phyloP scores from a whole-genome alignment of 2,329 filamentous ascomycete genomes.

The Hypoxylon sp. region DNA sequence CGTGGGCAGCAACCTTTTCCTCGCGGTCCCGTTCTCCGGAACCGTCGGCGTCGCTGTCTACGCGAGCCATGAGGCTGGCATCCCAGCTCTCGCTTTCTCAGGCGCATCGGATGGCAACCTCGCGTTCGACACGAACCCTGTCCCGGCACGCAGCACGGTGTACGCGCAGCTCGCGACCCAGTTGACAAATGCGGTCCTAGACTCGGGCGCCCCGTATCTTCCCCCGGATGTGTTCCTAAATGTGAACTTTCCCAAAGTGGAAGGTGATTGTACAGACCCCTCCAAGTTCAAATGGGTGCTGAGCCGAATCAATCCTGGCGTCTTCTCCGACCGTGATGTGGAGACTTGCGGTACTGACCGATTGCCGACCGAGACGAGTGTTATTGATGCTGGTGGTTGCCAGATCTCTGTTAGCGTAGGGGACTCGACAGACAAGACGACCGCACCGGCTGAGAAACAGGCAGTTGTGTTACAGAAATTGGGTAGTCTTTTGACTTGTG shows the following conservation, averaged over 20 bases:
- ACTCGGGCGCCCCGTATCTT: constrained; percentile 73
- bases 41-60: constrained; percentile 76
- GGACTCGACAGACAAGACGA: constrained; percentile 71
- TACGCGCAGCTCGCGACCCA: constrained; percentile 75
- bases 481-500: constrained; percentile 62
- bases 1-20: constrained; percentile 69
- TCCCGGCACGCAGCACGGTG: constrained; percentile 68
- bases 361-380: constrained; percentile 71
- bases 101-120: constrained; percentile 66
- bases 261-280: constrained; percentile 64
- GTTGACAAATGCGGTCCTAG: constrained; percentile 69
- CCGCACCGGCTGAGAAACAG: constrained; percentile 67
- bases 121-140: constrained; percentile 68
- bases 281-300: constrained; percentile 75
- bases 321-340: constrained; percentile 69
- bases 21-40: constrained; percentile 72
- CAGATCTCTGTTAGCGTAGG: constrained; percentile 75
- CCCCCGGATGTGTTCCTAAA: constrained; percentile 74
- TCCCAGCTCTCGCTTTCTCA: constrained; percentile 79
- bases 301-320: constrained; percentile 70
- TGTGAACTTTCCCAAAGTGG: constrained; percentile 75
- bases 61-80: constrained; percentile 66
- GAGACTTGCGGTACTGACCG: constrained; percentile 68
- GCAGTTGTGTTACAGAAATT: constrained; percentile 66
- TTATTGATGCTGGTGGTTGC: constrained; percentile 68